Evolutionary conservation across 176 grass and related monocot species (phyloP).

Genomic region (Guadua angustifolia): DNA sequence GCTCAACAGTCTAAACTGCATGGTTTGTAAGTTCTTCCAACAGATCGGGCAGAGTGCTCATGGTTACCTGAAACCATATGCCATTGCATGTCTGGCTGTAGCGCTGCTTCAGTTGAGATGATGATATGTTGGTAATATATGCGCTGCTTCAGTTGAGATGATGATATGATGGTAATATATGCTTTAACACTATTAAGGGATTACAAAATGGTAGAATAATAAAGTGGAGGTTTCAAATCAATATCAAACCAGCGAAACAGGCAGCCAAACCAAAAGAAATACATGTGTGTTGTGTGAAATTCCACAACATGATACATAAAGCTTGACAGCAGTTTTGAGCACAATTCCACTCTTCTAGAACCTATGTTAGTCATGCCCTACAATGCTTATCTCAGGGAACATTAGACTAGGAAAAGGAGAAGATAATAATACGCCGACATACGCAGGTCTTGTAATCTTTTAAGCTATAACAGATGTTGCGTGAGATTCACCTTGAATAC

Average conservation of each 20-base stretch:
- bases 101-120: neutral
- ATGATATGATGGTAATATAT: neutral
- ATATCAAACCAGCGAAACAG: neutral
- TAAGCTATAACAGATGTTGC: neutral
- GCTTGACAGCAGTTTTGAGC: neutral
- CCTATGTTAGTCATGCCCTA: neutral
- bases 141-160: neutral
- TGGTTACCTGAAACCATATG: neutral
- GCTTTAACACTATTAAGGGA: neutral
- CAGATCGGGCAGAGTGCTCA: neutral
- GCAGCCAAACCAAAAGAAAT: neutral
- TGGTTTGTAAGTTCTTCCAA: neutral
- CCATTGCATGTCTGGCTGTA: neutral
- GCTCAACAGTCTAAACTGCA: neutral
- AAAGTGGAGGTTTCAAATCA: neutral
- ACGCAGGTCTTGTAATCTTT: neutral
- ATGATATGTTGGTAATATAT: neutral
- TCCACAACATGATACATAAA: neutral
- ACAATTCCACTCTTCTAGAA: neutral
- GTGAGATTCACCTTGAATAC: neutral
- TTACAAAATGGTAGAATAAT: neutral
- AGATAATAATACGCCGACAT: neutral
- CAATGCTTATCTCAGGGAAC: neutral
- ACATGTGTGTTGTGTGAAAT: neutral
- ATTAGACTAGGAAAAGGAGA: neutral